Evolutionary conservation across 306 rosid genomes (phyloP).

Genomic region (Lablab purpureus): DNA sequence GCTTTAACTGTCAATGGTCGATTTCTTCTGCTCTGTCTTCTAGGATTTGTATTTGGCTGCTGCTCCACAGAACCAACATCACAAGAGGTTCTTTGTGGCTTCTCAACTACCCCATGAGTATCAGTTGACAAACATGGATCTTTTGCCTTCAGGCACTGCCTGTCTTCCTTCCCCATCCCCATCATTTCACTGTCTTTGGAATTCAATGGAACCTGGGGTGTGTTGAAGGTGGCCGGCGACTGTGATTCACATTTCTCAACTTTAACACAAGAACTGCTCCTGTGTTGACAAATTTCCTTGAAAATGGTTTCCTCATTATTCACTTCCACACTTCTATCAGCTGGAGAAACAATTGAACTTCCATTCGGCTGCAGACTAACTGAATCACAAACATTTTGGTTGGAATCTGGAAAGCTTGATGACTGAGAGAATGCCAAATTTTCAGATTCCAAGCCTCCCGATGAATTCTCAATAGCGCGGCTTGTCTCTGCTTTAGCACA

Average conservation of each 20-base stretch:
- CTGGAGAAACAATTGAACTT: slow-evolving; percentile 39
- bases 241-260: slow-evolving; percentile 52
- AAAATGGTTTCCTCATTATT: slow-evolving; percentile 35
- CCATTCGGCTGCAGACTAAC: slow-evolving; percentile 42
- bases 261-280: slow-evolving; percentile 41
- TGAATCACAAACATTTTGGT: slow-evolving; percentile 43
- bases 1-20: slow-evolving; percentile 75
- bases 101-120: slow-evolving; percentile 47
- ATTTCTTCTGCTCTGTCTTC: slow-evolving; percentile 67
- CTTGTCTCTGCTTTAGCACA: slow-evolving; percentile 62
- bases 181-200: slow-evolving; percentile 36
- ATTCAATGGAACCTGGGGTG: slow-evolving; percentile 41
- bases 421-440: slow-evolving; percentile 37
- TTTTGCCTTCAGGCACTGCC: slow-evolving; percentile 33
- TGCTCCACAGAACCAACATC: slow-evolving; percentile 19
- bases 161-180: slow-evolving; percentile 39
- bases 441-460: slow-evolving; percentile 48
- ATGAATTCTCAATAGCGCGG: slow-evolving; percentile 47
- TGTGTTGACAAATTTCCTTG: slow-evolving; percentile 30
- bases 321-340: slow-evolving; percentile 46
- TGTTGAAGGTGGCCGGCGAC: slow-evolving; percentile 38
- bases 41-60: slow-evolving; percentile 4
- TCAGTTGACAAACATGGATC: slow-evolving; percentile 6
- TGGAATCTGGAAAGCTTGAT: slow-evolving; percentile 46
- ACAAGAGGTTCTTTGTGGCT: slow-evolving; percentile 25